A percentile compares a stretch with the other conserved stretches of the same genome.
Evolutionary conservation across 176 grass and related monocot genomes (phyloP).

Genomic region (Sorghum bicolor): Sorghum_bicolor_NCBIv3 NC_012875.2:56801001-56801500

Average conservation of each 20-base stretch:
- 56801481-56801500: slow-evolving; percentile 51
- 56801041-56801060: not conserved
- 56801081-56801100: not conserved
- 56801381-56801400: slow-evolving; percentile 21
- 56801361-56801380: slow-evolving; percentile 15
- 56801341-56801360: slow-evolving; percentile 39
- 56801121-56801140: not conserved
- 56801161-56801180: not conserved
- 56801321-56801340: slow-evolving; percentile 54
- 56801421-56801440: slow-evolving; percentile 31
- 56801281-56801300: not conserved
- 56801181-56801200: not conserved
- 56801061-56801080: not conserved
- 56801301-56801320: slow-evolving; percentile 30
- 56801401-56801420: slow-evolving; percentile 46
- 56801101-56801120: not conserved
- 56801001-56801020: too few species aligned
- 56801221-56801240: not conserved
- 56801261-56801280: not conserved
- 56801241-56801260: not conserved
- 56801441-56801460: slow-evolving; percentile 2
- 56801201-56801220: not conserved
- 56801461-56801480: slow-evolving; percentile 31
- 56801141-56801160: not conserved
- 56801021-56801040: too few species aligned